phyloP scores from a whole-genome alignment of 257 asterid species.

The Prunella vulgaris region DNA sequence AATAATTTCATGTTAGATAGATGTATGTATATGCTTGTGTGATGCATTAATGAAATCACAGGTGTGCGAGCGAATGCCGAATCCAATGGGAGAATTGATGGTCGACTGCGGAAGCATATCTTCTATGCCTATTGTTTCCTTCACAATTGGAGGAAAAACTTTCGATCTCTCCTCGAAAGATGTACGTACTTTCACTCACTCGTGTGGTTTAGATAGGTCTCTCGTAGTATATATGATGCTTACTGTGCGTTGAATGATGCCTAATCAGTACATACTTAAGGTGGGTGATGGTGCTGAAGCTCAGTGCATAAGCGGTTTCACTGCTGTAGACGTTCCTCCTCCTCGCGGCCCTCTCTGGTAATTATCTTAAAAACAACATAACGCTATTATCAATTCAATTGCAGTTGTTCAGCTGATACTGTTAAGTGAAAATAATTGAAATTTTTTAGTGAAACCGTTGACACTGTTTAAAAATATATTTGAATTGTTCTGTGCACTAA shows the following conservation, averaged over 20 bases:
- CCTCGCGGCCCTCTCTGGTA: conserved; percentile 98
- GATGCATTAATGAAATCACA: conserved; percentile 25
- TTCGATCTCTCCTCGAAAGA: conserved; percentile 69
- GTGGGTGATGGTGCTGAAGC: conserved; percentile 68
- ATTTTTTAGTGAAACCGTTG: too few relatives aligned
- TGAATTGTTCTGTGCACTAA: too few relatives aligned
- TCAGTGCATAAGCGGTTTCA: conserved; percentile 89
- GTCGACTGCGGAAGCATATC: conserved; percentile 63
- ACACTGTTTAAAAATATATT: too few relatives aligned
- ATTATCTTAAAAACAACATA: neutral
- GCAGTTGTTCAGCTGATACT: too few relatives aligned
- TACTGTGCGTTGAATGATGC: neutral
- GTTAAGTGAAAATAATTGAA: too few relatives aligned
- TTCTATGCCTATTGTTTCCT: conserved; percentile 75
- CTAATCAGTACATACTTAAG: conserved; percentile 71
- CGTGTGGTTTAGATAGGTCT: too few relatives aligned
- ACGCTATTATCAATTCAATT: neutral
- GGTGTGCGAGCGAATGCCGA: conserved; percentile 84
- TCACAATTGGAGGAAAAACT: conserved; percentile 68
- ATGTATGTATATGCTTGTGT: neutral
- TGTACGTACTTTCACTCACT: conserved; percentile 34
- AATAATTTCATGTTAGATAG: too few relatives aligned
- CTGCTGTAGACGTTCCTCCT: conserved; percentile 69
- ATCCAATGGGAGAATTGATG: conserved; percentile 68
- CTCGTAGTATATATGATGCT: too few relatives aligned